Evolutionary conservation across 768 basidiomycete species (phyloP), one percentile per base, ranked within the genome.

Genomic region (Russula vinacea): DNA sequence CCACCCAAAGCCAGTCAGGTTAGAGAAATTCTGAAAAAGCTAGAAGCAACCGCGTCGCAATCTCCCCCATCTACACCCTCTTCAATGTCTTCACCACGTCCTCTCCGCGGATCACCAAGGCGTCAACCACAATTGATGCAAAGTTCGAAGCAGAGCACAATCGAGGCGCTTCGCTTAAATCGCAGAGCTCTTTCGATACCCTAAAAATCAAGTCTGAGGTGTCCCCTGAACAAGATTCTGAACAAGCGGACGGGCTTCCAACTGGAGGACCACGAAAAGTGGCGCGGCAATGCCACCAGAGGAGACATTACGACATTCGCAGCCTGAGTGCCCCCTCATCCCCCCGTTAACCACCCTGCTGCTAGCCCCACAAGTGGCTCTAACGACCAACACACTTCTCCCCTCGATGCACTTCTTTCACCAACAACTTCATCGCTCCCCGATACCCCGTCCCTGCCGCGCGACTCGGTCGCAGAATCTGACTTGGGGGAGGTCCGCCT

Each of bases 401-500:
- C 68, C 6, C 70, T 74, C 16, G 75, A 75, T 52, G 62, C 64
- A 1, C 70, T 75, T 29, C 70, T 75, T n/a, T 75, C 75, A 2
- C 74, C 73, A 3, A 70, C 69, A 1, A 69, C 71, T 11, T 67
- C 64, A 19, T 29, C 65, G 6, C 40, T 40, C 24, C 19, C 72
- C 5, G 68, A 72, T 26, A 66, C 58, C 29, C 62, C 54, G 44
- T 67, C 62, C 32, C 69, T 64, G 42, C 24, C 54, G 33, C 63
- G 63, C 5, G 58, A 65, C 39, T 66, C 67, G 7, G 56, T 68
- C 13, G 62, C 58, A 19, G 67, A 47, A 9, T 65, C 67, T 24
- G 76, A 76, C 58, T 87, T 84, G 24, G 71, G 82, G 32, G 79
- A 83, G 5, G 81, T 81, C 56, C 81, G 85, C 19, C 87, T 88